Conservation (phyloP, 805 yeast genomes). For the Candida methanosorbosa region DNA sequence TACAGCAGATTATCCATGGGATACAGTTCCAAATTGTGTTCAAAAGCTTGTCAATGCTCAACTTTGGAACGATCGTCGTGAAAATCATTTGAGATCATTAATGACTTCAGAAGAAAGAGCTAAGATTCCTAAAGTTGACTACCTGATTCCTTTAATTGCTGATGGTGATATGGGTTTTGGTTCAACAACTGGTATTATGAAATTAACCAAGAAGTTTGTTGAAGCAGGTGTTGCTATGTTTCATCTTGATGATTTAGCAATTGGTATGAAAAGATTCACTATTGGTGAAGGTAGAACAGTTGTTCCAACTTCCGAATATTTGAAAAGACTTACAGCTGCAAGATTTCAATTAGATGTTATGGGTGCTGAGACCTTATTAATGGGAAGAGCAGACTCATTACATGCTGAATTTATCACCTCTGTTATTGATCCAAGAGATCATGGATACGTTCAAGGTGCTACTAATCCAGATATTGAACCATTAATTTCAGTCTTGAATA, state of each 20-base stretch:
- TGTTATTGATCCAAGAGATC: slow-evolving; percentile 49
- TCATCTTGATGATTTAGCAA: slow-evolving; percentile 55
- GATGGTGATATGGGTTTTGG: slow-evolving; percentile 67
- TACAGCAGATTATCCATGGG: slow-evolving; percentile 62
- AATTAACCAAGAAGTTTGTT: slow-evolving; percentile 52
- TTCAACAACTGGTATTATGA: slow-evolving; percentile 53
- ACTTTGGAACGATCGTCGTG: slow-evolving; percentile 42
- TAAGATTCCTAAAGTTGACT: slow-evolving; percentile 30
- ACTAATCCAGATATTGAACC: slow-evolving; percentile 28
- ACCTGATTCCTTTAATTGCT: slow-evolving; percentile 53
- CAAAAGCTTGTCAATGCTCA: slow-evolving; percentile 53
- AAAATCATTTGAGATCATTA: slow-evolving; percentile 9
- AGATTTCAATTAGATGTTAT: slow-evolving; percentile 57
- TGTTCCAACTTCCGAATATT: slow-evolving; percentile 51
- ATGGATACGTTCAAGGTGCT: slow-evolving; percentile 45
- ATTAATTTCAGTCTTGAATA: slow-evolving; percentile 33
- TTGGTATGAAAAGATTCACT: slow-evolving; percentile 61
- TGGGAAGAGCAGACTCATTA: slow-evolving; percentile 56
- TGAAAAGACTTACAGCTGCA: slow-evolving; percentile 47
- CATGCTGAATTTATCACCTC: slow-evolving; percentile 43
- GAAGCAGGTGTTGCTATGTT: slow-evolving; percentile 59
- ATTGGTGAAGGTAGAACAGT: slow-evolving; percentile 55
- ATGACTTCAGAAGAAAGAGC: slow-evolving; percentile 11
- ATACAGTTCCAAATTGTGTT: slow-evolving; percentile 60
- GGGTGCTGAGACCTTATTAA: slow-evolving; percentile 48